phyloP scores from a whole-genome alignment of 257 asterid genomes.

The Datura wrightii region DNA sequence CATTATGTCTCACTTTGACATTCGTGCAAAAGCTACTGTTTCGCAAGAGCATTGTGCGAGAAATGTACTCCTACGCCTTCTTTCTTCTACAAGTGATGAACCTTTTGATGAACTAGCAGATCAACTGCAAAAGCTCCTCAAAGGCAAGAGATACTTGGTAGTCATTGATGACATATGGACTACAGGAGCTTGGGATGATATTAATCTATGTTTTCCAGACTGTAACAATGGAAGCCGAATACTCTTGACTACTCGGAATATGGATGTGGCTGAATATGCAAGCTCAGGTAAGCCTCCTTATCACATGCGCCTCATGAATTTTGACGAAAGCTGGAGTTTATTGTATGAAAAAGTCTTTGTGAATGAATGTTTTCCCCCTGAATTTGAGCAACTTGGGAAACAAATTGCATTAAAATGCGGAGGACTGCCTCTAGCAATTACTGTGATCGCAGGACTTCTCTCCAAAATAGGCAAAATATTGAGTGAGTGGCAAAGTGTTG shows the following conservation, averaged over 20 bases:
- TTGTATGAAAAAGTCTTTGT: slow-evolving; percentile 19
- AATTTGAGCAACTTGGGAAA: slow-evolving; percentile 12
- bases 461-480: neutral
- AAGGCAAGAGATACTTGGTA: slow-evolving; percentile 21
- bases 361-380: neutral
- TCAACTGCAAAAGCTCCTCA: neutral
- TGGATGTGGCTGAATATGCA: slow-evolving; percentile 7
- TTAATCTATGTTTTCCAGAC: slow-evolving; percentile 20
- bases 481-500: slow-evolving; percentile 22
- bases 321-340: slow-evolving; percentile 32
- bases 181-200: slow-evolving; percentile 19
- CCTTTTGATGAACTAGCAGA: neutral
- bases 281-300: neutral
- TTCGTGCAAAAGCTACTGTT: slow-evolving; percentile 31
- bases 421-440: slow-evolving; percentile 28
- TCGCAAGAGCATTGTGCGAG: neutral
- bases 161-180: slow-evolving; percentile 35
- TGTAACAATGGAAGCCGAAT: slow-evolving; percentile 32
- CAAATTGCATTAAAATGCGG: slow-evolving; percentile 30
- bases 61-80: slow-evolving; percentile 28
- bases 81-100: neutral
- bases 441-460: slow-evolving; percentile 19
- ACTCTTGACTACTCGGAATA: slow-evolving; percentile 28
- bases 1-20: slow-evolving; percentile 12
- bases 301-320: neutral